Evolutionary conservation across 108 stramenopile species (phyloP), one percentile per base, ranked within the genome.

Genomic region (Skeletonema costatum): DNA sequence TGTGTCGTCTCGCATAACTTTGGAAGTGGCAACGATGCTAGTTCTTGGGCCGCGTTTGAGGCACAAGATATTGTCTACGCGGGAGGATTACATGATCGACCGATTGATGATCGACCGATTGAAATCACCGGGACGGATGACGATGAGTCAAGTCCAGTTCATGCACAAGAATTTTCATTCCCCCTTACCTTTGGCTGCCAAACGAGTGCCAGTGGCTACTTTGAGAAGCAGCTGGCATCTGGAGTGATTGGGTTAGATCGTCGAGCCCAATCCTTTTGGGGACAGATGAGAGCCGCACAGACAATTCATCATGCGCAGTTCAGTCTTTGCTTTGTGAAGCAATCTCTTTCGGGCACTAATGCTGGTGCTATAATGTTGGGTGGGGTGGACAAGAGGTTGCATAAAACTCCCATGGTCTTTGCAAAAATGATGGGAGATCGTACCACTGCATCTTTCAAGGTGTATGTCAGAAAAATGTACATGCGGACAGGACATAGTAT

Each of bases 171-270:
- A 14, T 78, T 44, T 53, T 61, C 64, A 6, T 78, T 78, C 36
- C 72, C 65, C 9, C 94, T 99, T 53, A 86, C 92, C 70, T 99
- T 99, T 89, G 98, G 97, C 14, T 99, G 98, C 76, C 94, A 93
- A 70, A 88, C 84, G 33, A 38, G 36, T 16, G 83, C 86, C 30
- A 87, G 80, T 7, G 95, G 95, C 1, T 87, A 94, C 31, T 93
- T 91, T 68, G 71, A 89, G 17, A 93, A 95, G 35, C 97, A 97
- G 75, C 77, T 97, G 48, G 97, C 97, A 19, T 87, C 94, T 70
- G 98, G 98, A 6, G 98, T 99, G 32, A 94, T 99, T 92, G 98
- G 98, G 7, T 86, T 99, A 87, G 90, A 92, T 46, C 89, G 88
- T 4, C 80, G 89, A 44, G 91, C 89, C 13, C 61, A 86, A 19